Conservation (phyloP, 306 rosid genomes). For the Acmispon strigosus region DNA sequence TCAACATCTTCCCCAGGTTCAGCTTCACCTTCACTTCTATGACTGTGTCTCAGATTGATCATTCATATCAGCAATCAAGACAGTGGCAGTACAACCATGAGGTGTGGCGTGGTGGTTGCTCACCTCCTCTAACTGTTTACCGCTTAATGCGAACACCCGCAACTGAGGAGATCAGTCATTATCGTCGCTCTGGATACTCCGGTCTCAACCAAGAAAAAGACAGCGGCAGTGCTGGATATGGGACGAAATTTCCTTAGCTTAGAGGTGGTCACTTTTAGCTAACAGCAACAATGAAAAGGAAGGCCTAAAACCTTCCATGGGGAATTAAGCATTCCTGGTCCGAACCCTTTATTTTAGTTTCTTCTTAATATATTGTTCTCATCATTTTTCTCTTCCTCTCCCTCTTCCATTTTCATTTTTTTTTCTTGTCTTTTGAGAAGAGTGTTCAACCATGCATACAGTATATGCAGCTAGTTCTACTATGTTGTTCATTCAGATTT, state of each 20-base stretch:
- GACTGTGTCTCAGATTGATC: neutral
- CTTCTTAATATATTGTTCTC: neutral
- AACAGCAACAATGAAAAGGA: neutral
- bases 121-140: too few species aligned
- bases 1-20: slow-evolving; percentile 1
- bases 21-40: slow-evolving; percentile 9
- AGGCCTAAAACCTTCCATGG: slow-evolving; percentile 28
- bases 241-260: too few species aligned
- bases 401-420: neutral
- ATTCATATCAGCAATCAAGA: neutral
- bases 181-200: too few species aligned
- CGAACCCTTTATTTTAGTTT: slow-evolving; percentile 26
- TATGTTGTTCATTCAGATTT: slow-evolving; percentile 5
- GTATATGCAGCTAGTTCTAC: neutral
- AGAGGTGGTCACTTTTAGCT: slow-evolving; percentile 6
- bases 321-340: slow-evolving; percentile 87
- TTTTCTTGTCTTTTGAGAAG: neutral
- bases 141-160: too few species aligned
- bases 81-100: neutral
- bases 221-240: too few species aligned
- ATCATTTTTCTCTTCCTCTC: neutral
- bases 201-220: too few species aligned
- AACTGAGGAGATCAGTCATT: too few species aligned
- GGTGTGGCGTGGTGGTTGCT: too few species aligned
- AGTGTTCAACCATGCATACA: slow-evolving; percentile 15